Evolutionary conservation across 371 early-diverging fungal species (phyloP), one percentile per base, ranked within the genome.

Genomic region (Choanephora cucurbitarum): DNA sequence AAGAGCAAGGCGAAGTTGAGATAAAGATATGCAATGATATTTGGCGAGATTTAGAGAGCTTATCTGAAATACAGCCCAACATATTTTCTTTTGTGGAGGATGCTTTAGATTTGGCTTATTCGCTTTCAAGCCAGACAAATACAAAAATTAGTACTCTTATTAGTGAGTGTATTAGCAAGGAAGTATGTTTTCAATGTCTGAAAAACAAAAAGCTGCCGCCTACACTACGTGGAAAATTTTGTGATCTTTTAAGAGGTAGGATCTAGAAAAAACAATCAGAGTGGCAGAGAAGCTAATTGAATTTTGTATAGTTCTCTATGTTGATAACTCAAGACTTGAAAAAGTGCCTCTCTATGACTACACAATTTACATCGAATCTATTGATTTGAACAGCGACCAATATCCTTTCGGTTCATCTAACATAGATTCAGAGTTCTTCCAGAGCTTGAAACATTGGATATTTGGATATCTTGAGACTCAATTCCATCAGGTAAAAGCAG

Each of bases 221-320:
- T 18, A 56, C 43, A 15, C 58, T 81, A 8, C 57, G 79, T 15
- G 66, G 76, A 1, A 59, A 55, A 13, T 80, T 73, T 53, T 73
- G 74, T 44, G 72, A 81, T 59, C 41, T 74, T 44, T 44, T 83
- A 10, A 52, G 66, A 77, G 78, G 80, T 79, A 55, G 21, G 5
- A 9, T 13, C n/a, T n/a, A n/a, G n/a, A n/a, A n/a, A n/a, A n/a
- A n/a, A n/a, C n/a, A n/a, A n/a, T n/a, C n/a, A n/a, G n/a, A n/a
- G n/a, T n/a, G n/a, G n/a, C n/a, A n/a, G n/a, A n/a, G n/a, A n/a
- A n/a, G n/a, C n/a, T n/a, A n/a, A n/a, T n/a, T n/a, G n/a, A n/a
- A n/a, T n/a, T n/a, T 31, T 24, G n/a, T 28, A 28, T 59, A 69
- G 73, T 55, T 3, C 45, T 69, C 5, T 69, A 67, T 53, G 37